These are phyloP conservation scores for Arbutus unedo DNA, from an alignment of 148 eudicot species.

Conservation along the genomic window DNA sequence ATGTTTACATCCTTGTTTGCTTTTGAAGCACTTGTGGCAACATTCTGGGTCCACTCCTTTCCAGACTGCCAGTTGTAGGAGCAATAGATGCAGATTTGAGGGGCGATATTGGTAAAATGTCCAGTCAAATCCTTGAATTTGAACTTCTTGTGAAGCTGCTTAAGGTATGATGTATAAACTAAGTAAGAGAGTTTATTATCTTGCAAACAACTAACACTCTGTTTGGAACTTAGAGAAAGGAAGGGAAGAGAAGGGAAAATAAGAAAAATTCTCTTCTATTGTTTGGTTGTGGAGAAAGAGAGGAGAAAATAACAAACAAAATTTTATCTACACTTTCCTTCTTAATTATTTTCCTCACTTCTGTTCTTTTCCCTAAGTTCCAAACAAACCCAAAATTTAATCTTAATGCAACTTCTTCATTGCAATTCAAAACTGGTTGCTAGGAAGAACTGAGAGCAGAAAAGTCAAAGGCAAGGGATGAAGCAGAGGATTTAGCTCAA, in stretches of 20 bases:
- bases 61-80: slow-evolving; percentile 30
- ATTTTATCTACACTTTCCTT: too few relatives aligned
- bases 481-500: slow-evolving; percentile 79
- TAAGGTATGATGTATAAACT: slow-evolving; percentile 30
- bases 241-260: too few relatives aligned
- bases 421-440: slow-evolving; percentile 14
- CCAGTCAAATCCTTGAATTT: slow-evolving; percentile 40
- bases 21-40: slow-evolving; percentile 28
- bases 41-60: slow-evolving; percentile 36
- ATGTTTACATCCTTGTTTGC: neutral
- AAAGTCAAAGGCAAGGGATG: slow-evolving; percentile 70
- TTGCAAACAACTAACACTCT: neutral
- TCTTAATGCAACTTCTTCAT: neutral
- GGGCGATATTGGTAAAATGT: slow-evolving; percentile 28
- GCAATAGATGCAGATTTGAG: slow-evolving; percentile 28
- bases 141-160: slow-evolving; percentile 51
- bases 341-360: too few relatives aligned
- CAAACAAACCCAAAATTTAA: neutral
- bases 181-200: neutral
- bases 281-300: neutral
- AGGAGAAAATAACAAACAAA: too few relatives aligned
- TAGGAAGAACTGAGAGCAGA: slow-evolving; percentile 59
- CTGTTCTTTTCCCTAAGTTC: too few relatives aligned
- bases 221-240: too few relatives aligned
- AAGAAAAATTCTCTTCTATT: too few relatives aligned